Evolutionary conservation across 192 early-diverging fungal genomes (phyloP).

Genomic region (Funneliformis geosporum): DNA sequence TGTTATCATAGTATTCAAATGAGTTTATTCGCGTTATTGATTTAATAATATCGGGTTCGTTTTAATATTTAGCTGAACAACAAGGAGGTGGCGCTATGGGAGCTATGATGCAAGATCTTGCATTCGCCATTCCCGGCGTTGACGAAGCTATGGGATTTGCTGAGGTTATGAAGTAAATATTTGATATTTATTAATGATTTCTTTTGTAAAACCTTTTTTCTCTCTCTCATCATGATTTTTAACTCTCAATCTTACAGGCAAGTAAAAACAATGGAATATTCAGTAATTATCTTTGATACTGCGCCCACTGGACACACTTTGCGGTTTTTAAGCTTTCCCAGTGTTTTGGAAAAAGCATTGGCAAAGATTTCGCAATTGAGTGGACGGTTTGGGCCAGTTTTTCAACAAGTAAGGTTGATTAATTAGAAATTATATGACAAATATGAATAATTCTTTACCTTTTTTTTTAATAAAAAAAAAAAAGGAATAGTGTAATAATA

Average conservation of each 20-base stretch:
- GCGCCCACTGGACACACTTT: slow-evolving; percentile 99
- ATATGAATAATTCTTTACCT: too few relatives aligned
- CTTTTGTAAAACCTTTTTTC: not conserved
- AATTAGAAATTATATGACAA: not conserved
- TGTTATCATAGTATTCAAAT: slow-evolving; percentile 1
- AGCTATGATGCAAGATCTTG: slow-evolving; percentile 94
- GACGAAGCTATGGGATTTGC: slow-evolving; percentile 99
- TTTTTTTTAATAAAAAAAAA: not conserved
- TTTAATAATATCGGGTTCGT: not conserved
- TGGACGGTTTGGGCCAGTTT: slow-evolving; percentile 94
- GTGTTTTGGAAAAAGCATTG: slow-evolving; percentile 95
- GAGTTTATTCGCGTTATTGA: not conserved
- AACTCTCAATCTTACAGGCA: slow-evolving; percentile 52
- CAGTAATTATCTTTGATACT: slow-evolving; percentile 98
- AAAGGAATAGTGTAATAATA: not conserved
- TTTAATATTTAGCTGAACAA: slow-evolving; percentile 56
- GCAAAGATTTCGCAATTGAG: slow-evolving; percentile 93
- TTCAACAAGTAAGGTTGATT: slow-evolving; percentile 65
- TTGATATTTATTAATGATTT: not conserved
- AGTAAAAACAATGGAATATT: slow-evolving; percentile 99
- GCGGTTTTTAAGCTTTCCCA: slow-evolving; percentile 97
- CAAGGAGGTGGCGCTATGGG: slow-evolving; percentile 71
- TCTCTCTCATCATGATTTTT: not conserved
- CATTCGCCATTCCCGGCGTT: slow-evolving; percentile 98
- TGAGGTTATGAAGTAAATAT: slow-evolving; percentile 97